These are phyloP conservation scores for Chlamydomonas sphaeroides DNA, from an alignment of 139 green algal genomes.

Conservation along the genomic window DNA sequence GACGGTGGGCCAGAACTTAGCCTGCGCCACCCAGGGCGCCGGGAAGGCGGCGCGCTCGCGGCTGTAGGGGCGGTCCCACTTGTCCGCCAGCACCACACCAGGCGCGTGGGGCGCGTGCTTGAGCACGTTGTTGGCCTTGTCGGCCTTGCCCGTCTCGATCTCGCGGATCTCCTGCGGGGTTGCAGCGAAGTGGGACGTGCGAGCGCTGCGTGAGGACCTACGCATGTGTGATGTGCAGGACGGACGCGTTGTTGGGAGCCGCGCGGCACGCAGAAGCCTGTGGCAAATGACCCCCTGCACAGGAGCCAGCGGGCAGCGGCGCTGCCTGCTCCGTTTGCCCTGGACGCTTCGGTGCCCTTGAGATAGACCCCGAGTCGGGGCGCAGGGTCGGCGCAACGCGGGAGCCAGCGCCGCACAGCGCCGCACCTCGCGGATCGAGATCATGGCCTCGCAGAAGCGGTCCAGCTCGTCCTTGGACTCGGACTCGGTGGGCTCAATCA, in stretches of 20 bases:
- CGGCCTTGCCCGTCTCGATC: conserved; percentile 80
- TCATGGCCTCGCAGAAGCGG: conserved; percentile 95
- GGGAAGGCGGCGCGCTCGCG: conserved; percentile 95
- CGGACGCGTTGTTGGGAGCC: no score
- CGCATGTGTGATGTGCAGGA: no score
- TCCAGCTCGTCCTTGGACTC: conserved; percentile 87
- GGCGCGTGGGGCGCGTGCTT: conserved; percentile 94
- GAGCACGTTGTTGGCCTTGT: conserved; percentile 91
- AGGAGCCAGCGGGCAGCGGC: no score
- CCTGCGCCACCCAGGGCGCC: conserved; percentile 80
- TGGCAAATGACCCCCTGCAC: no score
- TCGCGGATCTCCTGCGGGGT: conserved; percentile 84
- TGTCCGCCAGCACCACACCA: conserved; percentile 74
- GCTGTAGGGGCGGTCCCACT: conserved; percentile 93
- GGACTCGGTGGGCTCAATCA: conserved; percentile 97
- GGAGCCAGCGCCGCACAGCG: no score
- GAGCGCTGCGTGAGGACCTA: no score
- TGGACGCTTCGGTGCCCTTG: no score
- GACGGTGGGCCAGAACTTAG: conserved; percentile 99
- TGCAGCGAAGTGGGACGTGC: neutral
- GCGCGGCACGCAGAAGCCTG: no score
- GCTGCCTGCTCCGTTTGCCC: no score
- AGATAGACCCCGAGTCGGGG: no score
- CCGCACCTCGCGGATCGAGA: conserved; percentile 83
- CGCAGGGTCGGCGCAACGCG: no score